These are phyloP conservation scores for Zasmidium cellare DNA, from an alignment of 2,329 filamentous ascomycete species.

Conservation along the genomic window DNA sequence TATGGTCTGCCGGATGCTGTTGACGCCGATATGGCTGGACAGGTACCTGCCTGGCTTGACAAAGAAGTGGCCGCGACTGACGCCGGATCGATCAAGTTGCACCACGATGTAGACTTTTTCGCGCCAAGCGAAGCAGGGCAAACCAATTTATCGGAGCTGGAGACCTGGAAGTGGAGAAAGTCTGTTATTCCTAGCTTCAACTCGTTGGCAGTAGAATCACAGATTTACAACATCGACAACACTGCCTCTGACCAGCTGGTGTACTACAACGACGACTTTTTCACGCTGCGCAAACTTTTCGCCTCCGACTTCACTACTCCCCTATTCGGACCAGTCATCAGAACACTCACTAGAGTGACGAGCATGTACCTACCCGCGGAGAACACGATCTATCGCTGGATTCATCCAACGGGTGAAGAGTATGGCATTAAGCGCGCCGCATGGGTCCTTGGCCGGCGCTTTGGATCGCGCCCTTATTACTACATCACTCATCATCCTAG, in stretches of 20 bases:
- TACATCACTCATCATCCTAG: background rate
- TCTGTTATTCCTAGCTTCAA: background rate
- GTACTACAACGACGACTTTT: background rate
- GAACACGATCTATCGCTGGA: background rate
- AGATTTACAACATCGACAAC: background rate
- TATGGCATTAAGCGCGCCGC: background rate
- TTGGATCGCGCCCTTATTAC: background rate
- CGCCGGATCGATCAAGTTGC: too few relatives aligned
- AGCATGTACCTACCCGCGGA: background rate
- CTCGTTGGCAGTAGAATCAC: background rate
- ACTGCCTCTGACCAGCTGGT: background rate
- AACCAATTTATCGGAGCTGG: background rate
- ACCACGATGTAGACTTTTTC: too few relatives aligned
- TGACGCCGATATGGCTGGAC: too few relatives aligned
- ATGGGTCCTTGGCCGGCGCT: background rate
- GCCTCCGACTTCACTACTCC: background rate
- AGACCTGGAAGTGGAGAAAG: background rate
- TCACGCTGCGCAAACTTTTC: background rate
- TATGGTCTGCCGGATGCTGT: too few relatives aligned
- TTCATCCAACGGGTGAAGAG: background rate
- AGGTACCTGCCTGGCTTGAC: too few relatives aligned
- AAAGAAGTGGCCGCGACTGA: too few relatives aligned
- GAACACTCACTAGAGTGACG: background rate
- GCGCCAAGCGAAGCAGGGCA: too few relatives aligned
- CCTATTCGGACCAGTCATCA: background rate